Base-by-base conservation (phyloP, 306 rosid species). In the Senna siamea region DNA sequence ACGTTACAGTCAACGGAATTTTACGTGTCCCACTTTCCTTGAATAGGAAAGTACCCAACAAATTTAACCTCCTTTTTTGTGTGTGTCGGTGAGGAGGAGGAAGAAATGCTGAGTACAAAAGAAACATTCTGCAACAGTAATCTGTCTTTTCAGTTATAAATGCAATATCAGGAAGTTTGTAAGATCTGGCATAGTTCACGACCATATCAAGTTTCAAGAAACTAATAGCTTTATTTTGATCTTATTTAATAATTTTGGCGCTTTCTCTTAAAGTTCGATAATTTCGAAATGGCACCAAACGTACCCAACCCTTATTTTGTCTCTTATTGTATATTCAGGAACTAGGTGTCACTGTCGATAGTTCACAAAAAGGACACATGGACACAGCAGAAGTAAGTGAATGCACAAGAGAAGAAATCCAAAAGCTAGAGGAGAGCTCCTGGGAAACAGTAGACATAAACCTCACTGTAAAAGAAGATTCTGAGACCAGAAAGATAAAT, bases 31-130 rank as follows among this genome's bases (percentile, higher is more conserved):
- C 40, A 5, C 8, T 37, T 37, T 18, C 51, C 50, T 5, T 38
- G 34, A 38, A 38, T n/a, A 19, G 69, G 47, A 40, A 63, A 63
- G 28, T 37, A 61, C 1, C 66, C 47, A 37, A 51, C 18, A 62
- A 18, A 37, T 18, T 5, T 2, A 34, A 17, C 47, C 7, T 8
- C 1, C 13, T 41, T 41, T 41, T 6, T 41, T 41, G 4, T 37
- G 3, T 5, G 40, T 37, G 7, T 37, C 30, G 30, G 30, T 26
- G 30, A 26, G 30, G 30, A 3, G 30, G 40, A 37, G 40, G 40
- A 37, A 37, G n/a, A 44, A 44, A 4, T 1, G 18, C 1, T 46
- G 3, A 43, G 3, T 14, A 14, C 18, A 46, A 20, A n/a, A 48
- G 9, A 6, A n/a, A 48, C 8, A 37, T 37, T 37, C 7, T 37